Percentiles rank a stretch among this genome's conserved stretches.
Evolutionary conservation across 2,329 filamentous ascomycete genomes (phyloP).

Genomic region (Aspergillus niger): DNA sequence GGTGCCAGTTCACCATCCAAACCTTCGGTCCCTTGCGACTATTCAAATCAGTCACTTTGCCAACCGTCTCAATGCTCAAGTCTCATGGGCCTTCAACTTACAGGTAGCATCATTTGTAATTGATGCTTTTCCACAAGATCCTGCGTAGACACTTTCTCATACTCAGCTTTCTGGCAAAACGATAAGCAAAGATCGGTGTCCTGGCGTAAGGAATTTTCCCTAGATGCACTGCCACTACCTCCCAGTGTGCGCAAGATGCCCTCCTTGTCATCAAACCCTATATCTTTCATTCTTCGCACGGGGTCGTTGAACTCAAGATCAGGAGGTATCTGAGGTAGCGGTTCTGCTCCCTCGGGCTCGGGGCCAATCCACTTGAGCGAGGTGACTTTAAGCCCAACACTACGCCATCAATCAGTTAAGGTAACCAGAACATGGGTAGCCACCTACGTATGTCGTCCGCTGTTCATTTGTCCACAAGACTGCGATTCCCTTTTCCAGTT

Average conservation of each 20-base stretch:
- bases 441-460: constrained; percentile 44
- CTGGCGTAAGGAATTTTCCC: not conserved
- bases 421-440: not conserved
- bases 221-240: not conserved
- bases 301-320: constrained; percentile 34
- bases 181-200: not conserved
- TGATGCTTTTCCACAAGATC: constrained; percentile 31
- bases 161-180: constrained; percentile 8
- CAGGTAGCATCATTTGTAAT: constrained; percentile 36
- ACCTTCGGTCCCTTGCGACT: constrained; percentile 24
- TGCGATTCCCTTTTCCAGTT: constrained; percentile 42
- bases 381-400: constrained; percentile 38
- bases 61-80: not conserved
- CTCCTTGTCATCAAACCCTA: constrained; percentile 26
- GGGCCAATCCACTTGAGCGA: constrained; percentile 35
- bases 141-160: constrained; percentile 27
- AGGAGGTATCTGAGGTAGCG: constrained; percentile 28
- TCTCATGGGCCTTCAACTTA: constrained; percentile 9
- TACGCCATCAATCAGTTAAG: constrained; percentile 21
- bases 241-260: not conserved
- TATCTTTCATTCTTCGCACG: constrained; percentile 27
- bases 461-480: constrained; percentile 36
- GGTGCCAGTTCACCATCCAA: constrained; percentile 31
- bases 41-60: constrained; percentile 11
- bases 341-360: constrained; percentile 26